Conservation (phyloP, 805 yeast species). For the Myxozyma mucilagina region DNA sequence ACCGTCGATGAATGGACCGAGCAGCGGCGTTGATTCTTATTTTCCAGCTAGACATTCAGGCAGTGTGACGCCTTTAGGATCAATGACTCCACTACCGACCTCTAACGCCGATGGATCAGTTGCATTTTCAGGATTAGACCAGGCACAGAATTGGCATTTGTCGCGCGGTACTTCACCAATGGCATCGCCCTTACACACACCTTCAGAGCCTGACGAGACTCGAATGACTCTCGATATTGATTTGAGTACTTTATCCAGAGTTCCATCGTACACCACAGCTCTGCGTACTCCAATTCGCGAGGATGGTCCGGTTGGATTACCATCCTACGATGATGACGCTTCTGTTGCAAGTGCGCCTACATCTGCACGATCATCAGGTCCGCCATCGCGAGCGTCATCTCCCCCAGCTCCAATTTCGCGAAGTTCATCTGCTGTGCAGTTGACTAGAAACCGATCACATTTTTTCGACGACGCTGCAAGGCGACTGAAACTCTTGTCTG, state of each 20-base stretch:
- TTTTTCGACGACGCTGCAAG: conserved; percentile 30
- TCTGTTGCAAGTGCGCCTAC: background rate
- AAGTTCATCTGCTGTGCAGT: conserved; percentile 23
- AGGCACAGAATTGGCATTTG: conserved; percentile 57
- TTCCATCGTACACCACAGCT: conserved; percentile 85
- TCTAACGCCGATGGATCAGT: conserved; percentile 29
- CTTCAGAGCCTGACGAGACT: conserved; percentile 20
- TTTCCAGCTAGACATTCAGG: conserved; percentile 30
- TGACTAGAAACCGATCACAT: conserved; percentile 7
- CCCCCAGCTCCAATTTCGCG: conserved; percentile 3
- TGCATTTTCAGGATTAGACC: conserved; percentile 39
- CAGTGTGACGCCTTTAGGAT: conserved; percentile 22
- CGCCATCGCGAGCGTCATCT: conserved; percentile 26
- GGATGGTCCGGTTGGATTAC: conserved; percentile 14
- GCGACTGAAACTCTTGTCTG: conserved; percentile 16
- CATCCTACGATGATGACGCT: conserved; percentile 19
- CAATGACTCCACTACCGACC: conserved; percentile 28
- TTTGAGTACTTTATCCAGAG: conserved; percentile 55
- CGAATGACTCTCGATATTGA: conserved; percentile 44
- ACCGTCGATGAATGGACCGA: background rate
- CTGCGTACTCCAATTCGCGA: conserved; percentile 44
- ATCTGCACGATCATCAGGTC: conserved; percentile 23
- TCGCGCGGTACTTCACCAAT: conserved; percentile 33
- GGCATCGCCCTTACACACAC: conserved; percentile 7
- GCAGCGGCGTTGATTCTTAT: conserved; percentile 19